These are phyloP conservation scores for Leccinum incarnatum DNA, from an alignment of 768 basidiomycete species.

Conservation along the genomic window DNA sequence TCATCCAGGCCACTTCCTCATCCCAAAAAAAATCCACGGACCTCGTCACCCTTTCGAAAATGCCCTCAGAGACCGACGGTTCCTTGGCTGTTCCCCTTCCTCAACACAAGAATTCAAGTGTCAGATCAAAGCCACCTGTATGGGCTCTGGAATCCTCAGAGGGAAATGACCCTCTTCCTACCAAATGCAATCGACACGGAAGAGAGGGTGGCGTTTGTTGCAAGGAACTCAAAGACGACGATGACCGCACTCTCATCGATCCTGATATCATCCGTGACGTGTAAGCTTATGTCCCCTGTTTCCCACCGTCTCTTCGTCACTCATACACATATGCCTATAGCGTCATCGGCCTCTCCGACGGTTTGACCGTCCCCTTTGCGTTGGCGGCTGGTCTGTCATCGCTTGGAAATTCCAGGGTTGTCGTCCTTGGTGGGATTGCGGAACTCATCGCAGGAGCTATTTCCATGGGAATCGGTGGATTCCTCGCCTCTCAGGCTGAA, in stretches of 20 bases:
- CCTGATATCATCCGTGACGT: constrained; percentile 87
- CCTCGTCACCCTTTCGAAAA: constrained; percentile 1
- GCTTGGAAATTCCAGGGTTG: constrained; percentile 85
- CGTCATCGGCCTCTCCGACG: constrained; percentile 88
- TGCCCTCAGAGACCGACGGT: constrained; percentile 18
- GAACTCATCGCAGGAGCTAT: constrained; percentile 97
- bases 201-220: constrained; percentile 75
- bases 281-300: constrained; percentile 41
- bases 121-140: constrained; percentile 46
- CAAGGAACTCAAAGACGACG: constrained; percentile 78
- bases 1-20: neutral
- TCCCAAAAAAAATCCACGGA: neutral
- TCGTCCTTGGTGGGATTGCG: constrained; percentile 90
- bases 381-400: constrained; percentile 87
- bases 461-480: constrained; percentile 98
- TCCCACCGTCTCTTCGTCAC: neutral
- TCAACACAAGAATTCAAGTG: constrained; percentile 5
- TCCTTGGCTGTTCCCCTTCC: constrained; percentile 23
- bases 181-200: constrained; percentile 56
- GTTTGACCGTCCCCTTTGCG: constrained; percentile 89
- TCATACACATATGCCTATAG: constrained; percentile 36
- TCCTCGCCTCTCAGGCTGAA: constrained; percentile 95
- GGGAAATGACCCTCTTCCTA: constrained; percentile 43
- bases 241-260: constrained; percentile 78
- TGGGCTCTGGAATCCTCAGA: constrained; percentile 58